A percentile compares a stretch with the other conserved stretches of the same genome.
These are phyloP conservation scores for Fusarium solani-melongenae DNA, from an alignment of 2,329 filamentous ascomycete genomes.

Conservation along the genomic window DNA sequence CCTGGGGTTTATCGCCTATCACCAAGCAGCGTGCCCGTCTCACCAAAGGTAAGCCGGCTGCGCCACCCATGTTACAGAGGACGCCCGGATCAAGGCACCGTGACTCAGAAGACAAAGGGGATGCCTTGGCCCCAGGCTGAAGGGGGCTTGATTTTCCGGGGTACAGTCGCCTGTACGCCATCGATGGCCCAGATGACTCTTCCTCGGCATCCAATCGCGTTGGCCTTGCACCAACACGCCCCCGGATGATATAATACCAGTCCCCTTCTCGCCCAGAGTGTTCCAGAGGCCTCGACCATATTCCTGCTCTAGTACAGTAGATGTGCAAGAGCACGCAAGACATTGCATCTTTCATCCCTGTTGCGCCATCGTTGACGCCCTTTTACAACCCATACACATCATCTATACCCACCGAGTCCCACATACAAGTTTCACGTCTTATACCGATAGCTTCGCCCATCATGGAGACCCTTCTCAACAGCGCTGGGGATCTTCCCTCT, in stretches of 20 bases:
- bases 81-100: constrained; percentile 29
- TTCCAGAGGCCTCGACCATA: constrained; percentile 37
- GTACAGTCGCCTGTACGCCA: constrained; percentile 30
- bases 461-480: constrained; percentile 39
- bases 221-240: constrained; percentile 28
- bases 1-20: constrained; percentile 20
- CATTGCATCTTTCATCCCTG: not conserved
- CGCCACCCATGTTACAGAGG: constrained; percentile 21
- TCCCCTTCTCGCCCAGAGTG: constrained; percentile 17
- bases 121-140: constrained; percentile 9
- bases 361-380: constrained; percentile 39
- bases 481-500: constrained; percentile 35
- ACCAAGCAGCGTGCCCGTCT: not conserved
- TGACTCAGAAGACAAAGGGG: constrained; percentile 26
- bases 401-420: not conserved
- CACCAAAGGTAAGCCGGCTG: constrained; percentile 7
- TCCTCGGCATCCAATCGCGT: constrained; percentile 33
- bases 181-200: constrained; percentile 41
- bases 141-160: not conserved
- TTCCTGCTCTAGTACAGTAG: constrained; percentile 16
- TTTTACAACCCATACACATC: constrained; percentile 26
- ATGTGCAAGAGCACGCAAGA: constrained; percentile 40
- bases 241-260: constrained; percentile 39
- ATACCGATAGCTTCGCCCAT: constrained; percentile 3
- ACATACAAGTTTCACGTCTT: constrained; percentile 6